phyloP scores from a whole-genome alignment of 1,139 yeast species.

The Sugiyamaella novakii region DNA sequence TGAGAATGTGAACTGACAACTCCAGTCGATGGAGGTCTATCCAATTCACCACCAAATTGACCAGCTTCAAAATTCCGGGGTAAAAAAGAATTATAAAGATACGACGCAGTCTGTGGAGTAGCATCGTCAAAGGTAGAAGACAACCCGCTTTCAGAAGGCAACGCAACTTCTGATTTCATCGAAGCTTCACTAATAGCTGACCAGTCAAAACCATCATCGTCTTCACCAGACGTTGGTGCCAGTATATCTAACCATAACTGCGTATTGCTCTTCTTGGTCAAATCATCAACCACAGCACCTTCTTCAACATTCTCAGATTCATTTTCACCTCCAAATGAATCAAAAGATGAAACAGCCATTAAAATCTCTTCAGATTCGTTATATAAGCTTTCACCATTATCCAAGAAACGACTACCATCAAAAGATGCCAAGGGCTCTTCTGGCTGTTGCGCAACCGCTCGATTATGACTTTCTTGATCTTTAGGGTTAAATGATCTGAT shows the following conservation, averaged over 20 bases:
- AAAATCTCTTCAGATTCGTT: not conserved
- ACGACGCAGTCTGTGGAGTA: slow-evolving; percentile 13
- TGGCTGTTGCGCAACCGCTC: not conserved
- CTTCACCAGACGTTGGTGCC: not conserved
- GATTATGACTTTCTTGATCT: not conserved
- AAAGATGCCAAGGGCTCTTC: not conserved
- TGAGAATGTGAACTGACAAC: slow-evolving; percentile 1
- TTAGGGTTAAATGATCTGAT: not conserved
- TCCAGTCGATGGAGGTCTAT: slow-evolving; percentile 8
- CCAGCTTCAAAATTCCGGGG: slow-evolving; percentile 11
- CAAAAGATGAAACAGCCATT: not conserved
- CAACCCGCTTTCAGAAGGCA: slow-evolving; percentile 15
- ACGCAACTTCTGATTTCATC: slow-evolving; percentile 7
- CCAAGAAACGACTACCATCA: not conserved
- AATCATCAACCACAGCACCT: not conserved
- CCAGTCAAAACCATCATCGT: slow-evolving; percentile 13
- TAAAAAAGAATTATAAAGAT: slow-evolving; percentile 9
- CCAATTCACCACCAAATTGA: not conserved
- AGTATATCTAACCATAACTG: slow-evolving; percentile 15
- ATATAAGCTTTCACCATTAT: not conserved
- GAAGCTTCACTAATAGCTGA: slow-evolving; percentile 13
- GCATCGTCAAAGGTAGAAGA: slow-evolving; percentile 14
- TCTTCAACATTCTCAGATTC: not conserved
- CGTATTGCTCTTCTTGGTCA: slow-evolving; percentile 6
- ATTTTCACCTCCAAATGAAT: slow-evolving; percentile 1